Conservation (phyloP, 805 yeast genomes). For the Yamadazyma endophytica region DNA sequence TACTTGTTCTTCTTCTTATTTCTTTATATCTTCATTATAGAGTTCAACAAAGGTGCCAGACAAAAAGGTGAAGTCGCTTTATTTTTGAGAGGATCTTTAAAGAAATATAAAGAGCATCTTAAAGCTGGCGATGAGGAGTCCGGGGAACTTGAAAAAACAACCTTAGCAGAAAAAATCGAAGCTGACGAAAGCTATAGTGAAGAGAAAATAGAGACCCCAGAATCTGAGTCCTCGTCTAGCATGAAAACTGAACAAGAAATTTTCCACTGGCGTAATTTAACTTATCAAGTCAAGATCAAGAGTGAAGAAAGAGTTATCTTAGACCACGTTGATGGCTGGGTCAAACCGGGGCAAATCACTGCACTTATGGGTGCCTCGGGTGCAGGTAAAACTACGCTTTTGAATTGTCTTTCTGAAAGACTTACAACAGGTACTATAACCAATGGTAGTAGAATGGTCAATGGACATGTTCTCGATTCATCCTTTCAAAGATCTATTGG, state of each 20-base stretch:
- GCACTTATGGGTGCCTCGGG: conserved; percentile 87
- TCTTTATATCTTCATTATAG: conserved; percentile 12
- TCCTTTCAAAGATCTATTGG: conserved; percentile 78
- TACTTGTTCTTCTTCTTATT: conserved; percentile 41
- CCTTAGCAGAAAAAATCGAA: too few relatives aligned
- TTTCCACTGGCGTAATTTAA: conserved; percentile 38
- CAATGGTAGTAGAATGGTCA: conserved; percentile 60
- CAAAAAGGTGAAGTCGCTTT: conserved; percentile 28
- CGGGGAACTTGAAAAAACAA: too few relatives aligned
- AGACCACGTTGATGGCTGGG: conserved; percentile 54
- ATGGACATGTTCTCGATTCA: conserved; percentile 58
- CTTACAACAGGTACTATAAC: conserved; percentile 69
- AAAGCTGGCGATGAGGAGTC: too few relatives aligned
- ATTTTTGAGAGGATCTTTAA: conserved; percentile 26
- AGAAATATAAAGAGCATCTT: conserved; percentile 26
- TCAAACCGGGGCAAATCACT: conserved; percentile 75
- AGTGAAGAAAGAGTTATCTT: conserved; percentile 37
- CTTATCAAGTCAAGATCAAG: conserved; percentile 35
- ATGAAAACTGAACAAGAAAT: too few relatives aligned
- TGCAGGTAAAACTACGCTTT: conserved; percentile 78
- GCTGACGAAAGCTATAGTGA: too few relatives aligned
- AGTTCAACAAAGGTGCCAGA: conserved; percentile 20
- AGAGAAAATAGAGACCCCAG: too few relatives aligned
- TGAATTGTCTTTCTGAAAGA: conserved; percentile 71
- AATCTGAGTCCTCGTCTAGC: too few relatives aligned